Conservation (phyloP, 192 early-diverging fungal species). For the Coemansia sp. region DNA sequence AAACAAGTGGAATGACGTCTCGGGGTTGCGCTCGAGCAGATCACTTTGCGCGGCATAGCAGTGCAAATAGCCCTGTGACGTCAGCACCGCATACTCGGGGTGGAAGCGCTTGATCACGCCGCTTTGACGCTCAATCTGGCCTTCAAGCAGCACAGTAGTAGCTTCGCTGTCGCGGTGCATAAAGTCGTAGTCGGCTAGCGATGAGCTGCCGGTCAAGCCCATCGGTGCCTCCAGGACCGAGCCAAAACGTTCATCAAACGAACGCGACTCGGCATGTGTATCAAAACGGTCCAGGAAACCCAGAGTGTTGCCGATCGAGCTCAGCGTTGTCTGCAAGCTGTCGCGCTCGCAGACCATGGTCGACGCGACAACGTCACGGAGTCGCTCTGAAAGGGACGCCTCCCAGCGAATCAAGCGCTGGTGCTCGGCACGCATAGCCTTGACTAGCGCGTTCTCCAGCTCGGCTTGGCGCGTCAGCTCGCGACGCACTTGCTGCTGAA, state of each 20-base stretch:
- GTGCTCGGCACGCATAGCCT: conserved; percentile 42
- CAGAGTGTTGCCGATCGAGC: conserved; percentile 11
- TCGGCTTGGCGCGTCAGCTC: conserved; percentile 42
- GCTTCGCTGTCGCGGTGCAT: conserved; percentile 44
- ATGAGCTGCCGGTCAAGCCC: conserved; percentile 30
- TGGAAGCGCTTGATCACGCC: conserved; percentile 39
- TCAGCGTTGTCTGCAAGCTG: conserved; percentile 16
- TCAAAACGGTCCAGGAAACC: conserved; percentile 31
- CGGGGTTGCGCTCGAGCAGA: conserved; percentile 36
- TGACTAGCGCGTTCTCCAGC: conserved; percentile 37
- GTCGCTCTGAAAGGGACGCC: conserved; percentile 20
- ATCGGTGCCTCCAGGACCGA: conserved; percentile 25
- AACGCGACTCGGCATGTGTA: conserved; percentile 18
- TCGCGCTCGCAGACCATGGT: conserved; percentile 19
- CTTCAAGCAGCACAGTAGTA: conserved; percentile 36
- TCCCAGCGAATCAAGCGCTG: conserved; percentile 36
- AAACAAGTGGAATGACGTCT: conserved; percentile 26
- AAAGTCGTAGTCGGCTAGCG: conserved; percentile 38
- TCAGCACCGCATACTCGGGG: conserved; percentile 30
- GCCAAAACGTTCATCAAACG: conserved; percentile 35
- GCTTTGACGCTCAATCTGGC: conserved; percentile 41
- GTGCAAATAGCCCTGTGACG: conserved; percentile 35
- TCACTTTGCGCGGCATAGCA: conserved; percentile 37
- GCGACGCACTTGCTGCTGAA: conserved; percentile 40
- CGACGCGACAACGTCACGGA: conserved; percentile 27